phyloP scores from a whole-genome alignment of 257 asterid species.

The Cinchona pubescens region DNA sequence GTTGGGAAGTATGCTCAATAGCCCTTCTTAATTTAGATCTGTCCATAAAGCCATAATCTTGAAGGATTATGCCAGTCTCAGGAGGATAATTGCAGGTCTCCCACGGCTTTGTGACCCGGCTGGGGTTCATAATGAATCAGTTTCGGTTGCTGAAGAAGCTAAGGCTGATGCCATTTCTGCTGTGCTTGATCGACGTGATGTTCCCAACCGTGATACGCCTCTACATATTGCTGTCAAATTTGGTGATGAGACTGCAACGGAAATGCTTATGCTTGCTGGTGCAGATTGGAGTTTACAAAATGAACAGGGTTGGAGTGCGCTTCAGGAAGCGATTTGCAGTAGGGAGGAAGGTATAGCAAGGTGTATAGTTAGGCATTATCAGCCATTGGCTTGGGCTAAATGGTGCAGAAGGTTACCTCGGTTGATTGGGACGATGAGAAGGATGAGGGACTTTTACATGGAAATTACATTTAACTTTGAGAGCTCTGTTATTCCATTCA shows the following conservation, averaged over 20 bases:
- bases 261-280: slow-evolving; percentile 97
- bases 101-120: slow-evolving; percentile 75
- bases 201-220: slow-evolving; percentile 86
- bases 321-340: slow-evolving; percentile 91
- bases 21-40: no score
- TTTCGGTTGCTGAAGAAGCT: slow-evolving; percentile 71
- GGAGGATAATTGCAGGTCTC: slow-evolving; percentile 58
- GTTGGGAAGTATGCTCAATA: slow-evolving; percentile 67
- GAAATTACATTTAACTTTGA: slow-evolving; percentile 94
- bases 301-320: slow-evolving; percentile 96
- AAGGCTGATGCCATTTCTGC: slow-evolving; percentile 81
- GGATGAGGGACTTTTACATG: slow-evolving; percentile 98
- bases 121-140: slow-evolving; percentile 62
- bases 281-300: slow-evolving; percentile 98
- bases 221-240: slow-evolving; percentile 88
- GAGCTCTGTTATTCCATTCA: slow-evolving; percentile 96
- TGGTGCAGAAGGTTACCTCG: slow-evolving; percentile 98
- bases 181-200: slow-evolving; percentile 81
- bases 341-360: slow-evolving; percentile 82
- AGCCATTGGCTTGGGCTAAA: slow-evolving; percentile 97
- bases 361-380: slow-evolving; percentile 86
- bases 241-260: slow-evolving; percentile 73
- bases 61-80: slow-evolving; percentile 73
- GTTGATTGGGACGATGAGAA: slow-evolving; percentile 73
- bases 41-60: slow-evolving; percentile 74